Evolutionary conservation across 306 rosid genomes (phyloP).

Genomic region (Glycine tomentella): DNA sequence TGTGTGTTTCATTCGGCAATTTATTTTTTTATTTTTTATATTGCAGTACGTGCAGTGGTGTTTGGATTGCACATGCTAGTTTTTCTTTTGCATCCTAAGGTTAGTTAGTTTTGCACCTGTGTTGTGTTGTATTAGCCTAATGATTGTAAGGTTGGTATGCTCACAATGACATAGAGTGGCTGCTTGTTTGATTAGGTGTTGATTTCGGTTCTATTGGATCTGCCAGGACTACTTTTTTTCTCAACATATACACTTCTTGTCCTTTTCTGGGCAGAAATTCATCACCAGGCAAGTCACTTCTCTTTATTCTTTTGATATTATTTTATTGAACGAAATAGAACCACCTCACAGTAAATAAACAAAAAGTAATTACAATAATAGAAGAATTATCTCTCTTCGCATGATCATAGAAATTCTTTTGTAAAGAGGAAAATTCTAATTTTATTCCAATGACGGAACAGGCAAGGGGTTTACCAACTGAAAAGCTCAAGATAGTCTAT

Average conservation of each 20-base stretch:
- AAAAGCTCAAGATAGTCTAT: slow-evolving; percentile 79
- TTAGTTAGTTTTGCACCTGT: slow-evolving; percentile 45
- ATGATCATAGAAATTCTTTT: slow-evolving; percentile 4
- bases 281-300: slow-evolving; percentile 80
- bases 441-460: slow-evolving; percentile 49
- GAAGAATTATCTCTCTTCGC: background rate
- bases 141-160: slow-evolving; percentile 17
- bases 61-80: slow-evolving; percentile 85
- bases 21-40: slow-evolving; percentile 19
- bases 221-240: slow-evolving; percentile 92
- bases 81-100: slow-evolving; percentile 82
- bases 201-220: slow-evolving; percentile 68
- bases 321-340: background rate
- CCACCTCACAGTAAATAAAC: background rate
- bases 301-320: background rate
- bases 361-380: background rate
- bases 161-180: slow-evolving; percentile 40
- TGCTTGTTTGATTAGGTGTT: slow-evolving; percentile 69
- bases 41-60: slow-evolving; percentile 88
- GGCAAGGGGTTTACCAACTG: slow-evolving; percentile 94
- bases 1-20: background rate
- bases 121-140: background rate
- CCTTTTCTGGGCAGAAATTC: slow-evolving; percentile 98
- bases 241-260: slow-evolving; percentile 92
- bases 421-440: slow-evolving; percentile 14